Evolutionary conservation across 345 rosid species (phyloP).

Genomic region (Populus nigra): DNA sequence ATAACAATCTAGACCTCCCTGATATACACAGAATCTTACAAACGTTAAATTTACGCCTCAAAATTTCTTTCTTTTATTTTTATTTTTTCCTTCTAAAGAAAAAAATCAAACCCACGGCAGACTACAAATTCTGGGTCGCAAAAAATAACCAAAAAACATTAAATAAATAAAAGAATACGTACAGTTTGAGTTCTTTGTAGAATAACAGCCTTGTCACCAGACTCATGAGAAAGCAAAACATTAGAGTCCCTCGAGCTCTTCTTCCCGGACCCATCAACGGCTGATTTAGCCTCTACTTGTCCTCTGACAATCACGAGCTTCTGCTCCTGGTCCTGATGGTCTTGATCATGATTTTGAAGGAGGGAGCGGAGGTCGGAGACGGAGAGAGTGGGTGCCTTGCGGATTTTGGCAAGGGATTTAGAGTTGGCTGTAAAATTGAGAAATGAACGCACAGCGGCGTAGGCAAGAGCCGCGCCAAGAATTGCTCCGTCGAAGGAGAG

Average conservation of each 20-base stretch:
- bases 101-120: not conserved
- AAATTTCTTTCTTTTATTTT: not conserved
- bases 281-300: constrained; percentile 48
- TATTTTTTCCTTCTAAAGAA: not conserved
- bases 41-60: not conserved
- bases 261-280: constrained; percentile 48
- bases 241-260: constrained; percentile 31
- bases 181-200: constrained; percentile 79
- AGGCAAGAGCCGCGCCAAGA: constrained; percentile 68
- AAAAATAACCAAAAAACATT: not conserved
- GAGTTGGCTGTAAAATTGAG: constrained; percentile 42
- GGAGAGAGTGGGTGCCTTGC: constrained; percentile 44
- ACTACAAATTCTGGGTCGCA: not conserved
- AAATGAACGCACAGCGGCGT: constrained; percentile 57
- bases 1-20: not conserved
- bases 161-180: constrained; percentile 13
- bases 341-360: constrained; percentile 20
- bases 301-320: constrained; percentile 64
- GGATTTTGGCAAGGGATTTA: constrained; percentile 55
- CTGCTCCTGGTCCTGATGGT: constrained; percentile 7
- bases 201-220: constrained; percentile 83
- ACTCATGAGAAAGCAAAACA: constrained; percentile 55
- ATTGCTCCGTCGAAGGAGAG: constrained; percentile 88
- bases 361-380: constrained; percentile 71
- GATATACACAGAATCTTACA: not conserved